phyloP scores from a whole-genome alignment of 116 monocot genomes.

The Trichopus zeylanicus region DNA sequence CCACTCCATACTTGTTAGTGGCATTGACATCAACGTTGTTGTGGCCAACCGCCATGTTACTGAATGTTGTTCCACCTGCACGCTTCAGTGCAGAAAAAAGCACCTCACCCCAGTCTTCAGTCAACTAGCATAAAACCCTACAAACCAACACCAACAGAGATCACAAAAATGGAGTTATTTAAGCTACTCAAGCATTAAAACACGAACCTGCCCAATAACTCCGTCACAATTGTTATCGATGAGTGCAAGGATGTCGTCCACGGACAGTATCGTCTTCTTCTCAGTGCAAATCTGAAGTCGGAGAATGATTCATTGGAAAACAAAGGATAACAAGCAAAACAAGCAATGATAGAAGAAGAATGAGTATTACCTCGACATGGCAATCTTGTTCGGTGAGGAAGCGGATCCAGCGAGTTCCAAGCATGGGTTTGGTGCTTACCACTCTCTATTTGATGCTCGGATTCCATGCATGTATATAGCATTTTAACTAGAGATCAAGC shows the following conservation, averaged over 20 bases:
- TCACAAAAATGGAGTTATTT: no score
- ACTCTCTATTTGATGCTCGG: constrained; percentile 89
- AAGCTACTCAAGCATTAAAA: no score
- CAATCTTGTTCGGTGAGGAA: constrained; percentile 90
- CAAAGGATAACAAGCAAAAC: background rate
- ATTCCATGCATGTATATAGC: no score
- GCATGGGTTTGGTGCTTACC: constrained; percentile 97
- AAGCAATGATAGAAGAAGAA: background rate
- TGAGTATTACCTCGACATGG: constrained; percentile 63
- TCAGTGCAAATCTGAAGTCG: constrained; percentile 77
- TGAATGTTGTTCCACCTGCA: constrained; percentile 86
- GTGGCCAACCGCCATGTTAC: constrained; percentile 99
- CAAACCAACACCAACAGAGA: no score
- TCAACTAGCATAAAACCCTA: constrained; percentile 42
- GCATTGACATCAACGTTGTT: constrained; percentile 90
- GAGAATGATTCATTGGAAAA: background rate
- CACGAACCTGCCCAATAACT: constrained; percentile 90
- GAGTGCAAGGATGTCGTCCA: constrained; percentile 92
- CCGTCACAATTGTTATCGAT: constrained; percentile 87
- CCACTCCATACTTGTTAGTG: constrained; percentile 68
- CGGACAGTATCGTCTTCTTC: constrained; percentile 88
- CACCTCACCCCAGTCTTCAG: constrained; percentile 98
- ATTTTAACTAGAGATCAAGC: no score
- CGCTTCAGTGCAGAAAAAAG: constrained; percentile 80
- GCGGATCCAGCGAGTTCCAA: constrained; percentile 86